phyloP scores from a whole-genome alignment of 768 basidiomycete species.

The Hygrocybe punicea region DNA sequence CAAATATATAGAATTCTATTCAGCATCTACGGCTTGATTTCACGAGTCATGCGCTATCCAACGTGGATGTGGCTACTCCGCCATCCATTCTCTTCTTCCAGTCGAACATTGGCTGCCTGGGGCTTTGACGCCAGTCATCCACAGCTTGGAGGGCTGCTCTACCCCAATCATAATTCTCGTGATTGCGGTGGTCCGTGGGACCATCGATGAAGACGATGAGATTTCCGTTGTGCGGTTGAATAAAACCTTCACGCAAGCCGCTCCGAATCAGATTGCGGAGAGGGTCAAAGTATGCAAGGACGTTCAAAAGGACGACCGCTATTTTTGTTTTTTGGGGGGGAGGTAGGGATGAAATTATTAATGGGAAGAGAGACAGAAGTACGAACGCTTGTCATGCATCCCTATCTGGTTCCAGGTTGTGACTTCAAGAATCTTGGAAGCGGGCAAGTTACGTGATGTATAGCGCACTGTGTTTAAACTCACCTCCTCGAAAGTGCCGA shows the following conservation, averaged over 20 bases:
- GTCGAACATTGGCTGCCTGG: constrained; percentile 38
- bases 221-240: constrained; percentile 54
- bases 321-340: neutral
- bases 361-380: neutral
- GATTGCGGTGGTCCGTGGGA: constrained; percentile 48
- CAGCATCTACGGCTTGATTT: neutral
- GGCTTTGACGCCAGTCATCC: constrained; percentile 50
- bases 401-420: constrained; percentile 93
- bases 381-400: constrained; percentile 75
- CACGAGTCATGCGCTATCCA: neutral
- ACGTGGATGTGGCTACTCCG: constrained; percentile 4
- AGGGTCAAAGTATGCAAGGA: constrained; percentile 77
- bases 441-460: neutral
- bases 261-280: constrained; percentile 70
- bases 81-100: constrained; percentile 47
- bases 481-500: constrained; percentile 93
- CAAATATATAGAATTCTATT: neutral
- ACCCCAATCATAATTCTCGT: constrained; percentile 76
- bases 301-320: constrained; percentile 88
- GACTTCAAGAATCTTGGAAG: constrained; percentile 74
- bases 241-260: constrained; percentile 71
- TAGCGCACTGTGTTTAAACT: constrained; percentile 5
- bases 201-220: constrained; percentile 78
- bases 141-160: constrained; percentile 61
- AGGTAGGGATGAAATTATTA: neutral